Evolutionary conservation across 768 basidiomycete genomes (phyloP).

Genomic region (Russula dissimulans): DNA sequence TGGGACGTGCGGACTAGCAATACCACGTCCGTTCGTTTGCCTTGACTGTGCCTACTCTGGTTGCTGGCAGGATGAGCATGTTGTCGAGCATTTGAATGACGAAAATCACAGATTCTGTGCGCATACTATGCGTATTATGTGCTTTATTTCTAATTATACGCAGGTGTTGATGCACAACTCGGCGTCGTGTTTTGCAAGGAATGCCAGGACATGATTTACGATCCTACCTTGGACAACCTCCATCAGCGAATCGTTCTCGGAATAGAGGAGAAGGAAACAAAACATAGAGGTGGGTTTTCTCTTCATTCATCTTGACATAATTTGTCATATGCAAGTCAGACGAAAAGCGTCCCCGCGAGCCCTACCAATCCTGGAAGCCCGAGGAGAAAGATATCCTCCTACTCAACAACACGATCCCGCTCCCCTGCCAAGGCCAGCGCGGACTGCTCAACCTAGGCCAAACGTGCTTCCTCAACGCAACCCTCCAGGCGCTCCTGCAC

Average conservation of each 20-base stretch:
- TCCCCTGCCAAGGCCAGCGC: slow-evolving; percentile 77
- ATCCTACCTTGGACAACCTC: slow-evolving; percentile 40
- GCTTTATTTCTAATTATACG: background rate
- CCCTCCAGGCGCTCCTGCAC: slow-evolving; percentile 81
- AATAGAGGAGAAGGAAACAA: slow-evolving; percentile 52
- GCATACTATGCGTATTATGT: slow-evolving; percentile 24
- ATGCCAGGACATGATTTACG: slow-evolving; percentile 71
- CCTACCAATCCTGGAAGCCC: slow-evolving; percentile 44
- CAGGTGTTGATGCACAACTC: slow-evolving; percentile 66
- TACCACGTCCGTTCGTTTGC: slow-evolving; percentile 63
- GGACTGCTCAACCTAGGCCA: slow-evolving; percentile 84
- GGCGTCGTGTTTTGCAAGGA: slow-evolving; percentile 67
- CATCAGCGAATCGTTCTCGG: slow-evolving; percentile 37
- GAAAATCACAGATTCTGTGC: slow-evolving; percentile 57
- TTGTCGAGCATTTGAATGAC: slow-evolving; percentile 46
- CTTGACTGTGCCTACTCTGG: slow-evolving; percentile 61
- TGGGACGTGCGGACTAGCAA: slow-evolving; percentile 43
- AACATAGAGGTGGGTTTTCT: slow-evolving; percentile 43
- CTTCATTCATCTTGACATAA: slow-evolving; percentile 18
- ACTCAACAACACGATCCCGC: slow-evolving; percentile 39
- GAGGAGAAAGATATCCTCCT: slow-evolving; percentile 32
- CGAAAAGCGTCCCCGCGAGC: slow-evolving; percentile 35
- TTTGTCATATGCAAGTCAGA: slow-evolving; percentile 3
- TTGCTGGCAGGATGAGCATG: slow-evolving; percentile 59
- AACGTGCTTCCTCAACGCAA: slow-evolving; percentile 90